These are phyloP conservation scores for Colletotrichum sp. DNA, from an alignment of 2,329 filamentous ascomycete species.

Conservation along the genomic window DNA sequence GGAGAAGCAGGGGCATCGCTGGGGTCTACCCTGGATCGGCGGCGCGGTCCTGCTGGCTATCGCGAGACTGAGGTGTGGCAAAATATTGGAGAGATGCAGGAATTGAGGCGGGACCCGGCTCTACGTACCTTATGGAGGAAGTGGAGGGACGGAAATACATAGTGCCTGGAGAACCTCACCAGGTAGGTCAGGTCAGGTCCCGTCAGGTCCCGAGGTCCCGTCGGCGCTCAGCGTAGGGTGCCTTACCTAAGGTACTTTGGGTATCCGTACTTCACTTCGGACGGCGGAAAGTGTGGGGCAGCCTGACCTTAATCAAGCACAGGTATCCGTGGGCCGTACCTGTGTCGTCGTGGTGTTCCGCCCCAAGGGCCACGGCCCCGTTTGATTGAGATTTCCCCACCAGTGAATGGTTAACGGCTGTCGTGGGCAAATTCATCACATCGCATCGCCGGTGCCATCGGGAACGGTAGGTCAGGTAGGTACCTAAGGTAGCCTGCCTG, in stretches of 20 bases:
- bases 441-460: neutral
- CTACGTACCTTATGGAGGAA: neutral
- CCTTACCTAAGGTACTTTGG: too few relatives aligned
- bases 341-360: neutral
- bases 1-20: neutral
- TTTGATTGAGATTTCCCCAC: constrained; percentile 18
- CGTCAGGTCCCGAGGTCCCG: neutral
- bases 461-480: neutral
- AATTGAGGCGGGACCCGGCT: neutral
- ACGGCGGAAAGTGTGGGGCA: neutral
- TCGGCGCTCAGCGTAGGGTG: neutral
- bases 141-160: neutral
- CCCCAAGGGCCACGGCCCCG: neutral
- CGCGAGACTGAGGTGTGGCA: neutral
- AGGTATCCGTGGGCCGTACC: too few relatives aligned
- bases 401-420: constrained; percentile 15
- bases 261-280: too few relatives aligned
- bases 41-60: constrained; percentile 11
- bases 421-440: neutral
- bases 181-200: neutral
- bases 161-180: neutral
- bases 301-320: neutral
- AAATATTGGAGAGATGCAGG: neutral
- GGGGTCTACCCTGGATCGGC: constrained; percentile 12
- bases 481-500: neutral